Percentiles rank a stretch among this genome's conserved stretches.
Evolutionary conservation across 306 rosid species (phyloP).

Genomic region (Mimosa pudica): DNA sequence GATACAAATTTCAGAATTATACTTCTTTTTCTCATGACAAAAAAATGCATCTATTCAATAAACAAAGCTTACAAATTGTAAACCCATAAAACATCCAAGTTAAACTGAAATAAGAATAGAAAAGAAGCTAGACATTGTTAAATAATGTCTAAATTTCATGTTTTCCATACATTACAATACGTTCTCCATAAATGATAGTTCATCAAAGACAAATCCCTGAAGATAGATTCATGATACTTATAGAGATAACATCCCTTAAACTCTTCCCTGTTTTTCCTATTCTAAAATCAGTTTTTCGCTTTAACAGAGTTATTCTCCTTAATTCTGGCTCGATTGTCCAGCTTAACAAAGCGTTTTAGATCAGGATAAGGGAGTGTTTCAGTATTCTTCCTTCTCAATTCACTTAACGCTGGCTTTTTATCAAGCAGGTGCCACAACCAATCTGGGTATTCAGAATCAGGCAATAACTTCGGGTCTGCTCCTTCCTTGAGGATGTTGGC

Average conservation of each 20-base stretch:
- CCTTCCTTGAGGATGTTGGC: slow-evolving; percentile 89
- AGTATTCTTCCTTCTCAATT: slow-evolving; percentile 63
- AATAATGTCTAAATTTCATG: background rate
- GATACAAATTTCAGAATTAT: slow-evolving; percentile 1
- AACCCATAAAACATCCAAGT: background rate
- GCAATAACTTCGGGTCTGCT: slow-evolving; percentile 67
- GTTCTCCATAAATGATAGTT: slow-evolving; percentile 9
- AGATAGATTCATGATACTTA: background rate
- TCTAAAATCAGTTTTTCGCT: slow-evolving; percentile 71
- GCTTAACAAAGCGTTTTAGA: slow-evolving; percentile 84
- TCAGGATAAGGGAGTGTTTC: slow-evolving; percentile 65
- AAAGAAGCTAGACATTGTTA: background rate
- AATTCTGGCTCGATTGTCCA: slow-evolving; percentile 81
- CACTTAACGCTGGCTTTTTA: slow-evolving; percentile 74
- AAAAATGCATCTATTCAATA: background rate
- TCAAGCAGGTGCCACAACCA: slow-evolving; percentile 83
- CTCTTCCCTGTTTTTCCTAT: background rate
- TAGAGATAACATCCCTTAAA: slow-evolving; percentile 6
- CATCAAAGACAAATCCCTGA: slow-evolving; percentile 5
- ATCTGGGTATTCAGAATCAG: slow-evolving; percentile 87
- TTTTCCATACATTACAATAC: slow-evolving; percentile 8
- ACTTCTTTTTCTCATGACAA: background rate
- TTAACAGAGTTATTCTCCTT: slow-evolving; percentile 80
- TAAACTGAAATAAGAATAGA: background rate
- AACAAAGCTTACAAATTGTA: background rate